Conservation (phyloP, 2,329 filamentous ascomycete genomes). For the Dactylellina cionopaga region DNA sequence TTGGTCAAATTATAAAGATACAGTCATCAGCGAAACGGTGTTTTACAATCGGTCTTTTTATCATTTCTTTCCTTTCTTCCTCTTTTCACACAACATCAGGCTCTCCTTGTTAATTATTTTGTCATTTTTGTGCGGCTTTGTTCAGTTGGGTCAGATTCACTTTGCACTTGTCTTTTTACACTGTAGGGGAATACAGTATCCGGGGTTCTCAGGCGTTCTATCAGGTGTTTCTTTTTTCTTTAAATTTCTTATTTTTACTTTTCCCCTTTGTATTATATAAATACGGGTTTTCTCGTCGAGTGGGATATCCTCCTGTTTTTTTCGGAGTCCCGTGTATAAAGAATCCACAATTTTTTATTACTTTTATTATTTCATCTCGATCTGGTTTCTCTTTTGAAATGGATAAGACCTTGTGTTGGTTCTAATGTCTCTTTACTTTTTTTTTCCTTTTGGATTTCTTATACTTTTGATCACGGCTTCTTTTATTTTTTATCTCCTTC, state of each 20-base stretch:
- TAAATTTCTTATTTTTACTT: background rate
- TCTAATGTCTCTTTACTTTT: background rate
- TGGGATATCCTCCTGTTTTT: conserved; percentile 14
- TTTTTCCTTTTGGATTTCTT: conserved; percentile 3
- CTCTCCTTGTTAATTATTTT: background rate
- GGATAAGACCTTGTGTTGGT: too few relatives aligned
- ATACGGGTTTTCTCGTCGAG: conserved; percentile 5
- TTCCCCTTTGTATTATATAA: conserved; percentile 30
- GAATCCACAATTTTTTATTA: background rate
- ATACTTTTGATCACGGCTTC: too few relatives aligned
- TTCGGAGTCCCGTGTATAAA: conserved; percentile 40
- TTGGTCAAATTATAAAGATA: conserved; percentile 1
- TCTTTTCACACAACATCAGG: background rate
- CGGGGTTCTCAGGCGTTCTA: conserved; percentile 15
- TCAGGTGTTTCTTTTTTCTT: conserved; percentile 1
- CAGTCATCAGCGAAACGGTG: conserved; percentile 42
- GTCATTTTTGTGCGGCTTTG: conserved; percentile 4
- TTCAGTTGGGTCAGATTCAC: background rate
- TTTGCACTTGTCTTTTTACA: background rate
- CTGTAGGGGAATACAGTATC: conserved; percentile 7
- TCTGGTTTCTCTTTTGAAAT: conserved; percentile 6
- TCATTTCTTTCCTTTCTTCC: background rate
- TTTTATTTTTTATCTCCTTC: background rate
- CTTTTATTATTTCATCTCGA: conserved; percentile 36
- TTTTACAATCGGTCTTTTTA: conserved; percentile 5